A percentile compares a stretch with the other conserved stretches of the same genome.
Conservation (phyloP, 2,329 filamentous ascomycete genomes). For the Rutstroemia sydowiana region DNA sequence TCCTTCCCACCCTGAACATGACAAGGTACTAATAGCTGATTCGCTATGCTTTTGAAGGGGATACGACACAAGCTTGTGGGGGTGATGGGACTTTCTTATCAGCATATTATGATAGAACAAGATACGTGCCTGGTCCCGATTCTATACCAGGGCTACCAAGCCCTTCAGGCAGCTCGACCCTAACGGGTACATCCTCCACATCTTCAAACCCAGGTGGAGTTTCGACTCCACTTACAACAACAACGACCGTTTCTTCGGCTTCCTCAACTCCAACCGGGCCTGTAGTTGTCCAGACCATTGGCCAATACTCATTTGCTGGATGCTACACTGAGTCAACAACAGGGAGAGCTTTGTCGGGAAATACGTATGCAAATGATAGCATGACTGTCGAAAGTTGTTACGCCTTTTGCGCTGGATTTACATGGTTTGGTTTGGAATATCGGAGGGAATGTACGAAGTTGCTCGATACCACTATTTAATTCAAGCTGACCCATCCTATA, state of each 20-base stretch:
- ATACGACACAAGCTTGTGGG: slow-evolving; percentile 18
- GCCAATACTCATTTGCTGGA: slow-evolving; percentile 17
- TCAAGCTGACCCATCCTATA: not conserved
- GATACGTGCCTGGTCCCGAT: slow-evolving; percentile 19
- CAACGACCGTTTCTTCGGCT: slow-evolving; percentile 5
- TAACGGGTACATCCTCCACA: too few relatives aligned
- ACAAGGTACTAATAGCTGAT: too few relatives aligned
- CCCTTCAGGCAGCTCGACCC: not conserved
- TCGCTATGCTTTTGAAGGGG: too few relatives aligned
- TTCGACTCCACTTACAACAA: not conserved
- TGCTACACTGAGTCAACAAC: slow-evolving; percentile 30
- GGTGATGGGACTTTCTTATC: slow-evolving; percentile 30
- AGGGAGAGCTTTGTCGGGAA: slow-evolving; percentile 21
- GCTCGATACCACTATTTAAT: not conserved
- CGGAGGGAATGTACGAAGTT: slow-evolving; percentile 22
- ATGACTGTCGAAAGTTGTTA: slow-evolving; percentile 27
- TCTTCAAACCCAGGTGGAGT: too few relatives aligned
- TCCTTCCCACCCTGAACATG: too few relatives aligned
- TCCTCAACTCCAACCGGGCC: slow-evolving; percentile 3
- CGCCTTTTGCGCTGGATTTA: slow-evolving; percentile 22
- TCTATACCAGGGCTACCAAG: not conserved
- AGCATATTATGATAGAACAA: slow-evolving; percentile 28
- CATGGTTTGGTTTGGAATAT: slow-evolving; percentile 31
- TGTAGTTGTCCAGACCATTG: slow-evolving; percentile 9
- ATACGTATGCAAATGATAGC: slow-evolving; percentile 16